These are phyloP conservation scores for Colletotrichum tanaceti DNA, from an alignment of 2,329 filamentous ascomycete genomes.

Conservation along the genomic window DNA sequence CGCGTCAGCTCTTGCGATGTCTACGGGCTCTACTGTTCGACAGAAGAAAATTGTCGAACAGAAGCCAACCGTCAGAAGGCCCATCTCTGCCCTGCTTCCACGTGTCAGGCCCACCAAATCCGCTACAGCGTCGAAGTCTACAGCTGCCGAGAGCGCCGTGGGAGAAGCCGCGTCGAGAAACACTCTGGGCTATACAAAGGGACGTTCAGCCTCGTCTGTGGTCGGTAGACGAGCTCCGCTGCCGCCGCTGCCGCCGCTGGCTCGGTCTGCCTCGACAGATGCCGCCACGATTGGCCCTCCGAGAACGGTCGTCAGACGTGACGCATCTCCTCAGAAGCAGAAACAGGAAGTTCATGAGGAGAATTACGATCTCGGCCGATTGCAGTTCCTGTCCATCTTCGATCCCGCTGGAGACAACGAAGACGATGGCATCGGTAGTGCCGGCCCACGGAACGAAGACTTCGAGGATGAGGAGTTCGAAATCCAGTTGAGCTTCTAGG, in stretches of 20 bases:
- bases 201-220: constrained; percentile 67
- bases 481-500: constrained; percentile 55
- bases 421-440: constrained; percentile 51
- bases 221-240: constrained; percentile 46
- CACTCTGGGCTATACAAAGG: constrained; percentile 87
- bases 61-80: constrained; percentile 43
- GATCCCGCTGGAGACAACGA: constrained; percentile 62
- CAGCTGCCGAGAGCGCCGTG: constrained; percentile 67
- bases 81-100: constrained; percentile 48
- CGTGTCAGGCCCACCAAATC: constrained; percentile 51
- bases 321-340: constrained; percentile 40
- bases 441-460: constrained; percentile 47
- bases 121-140: constrained; percentile 57
- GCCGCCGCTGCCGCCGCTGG: constrained; percentile 38
- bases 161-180: constrained; percentile 78
- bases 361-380: constrained; percentile 53
- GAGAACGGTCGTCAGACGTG: constrained; percentile 25
- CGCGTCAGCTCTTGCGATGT: constrained; percentile 63
- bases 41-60: constrained; percentile 40
- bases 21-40: constrained; percentile 43
- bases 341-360: constrained; percentile 41
- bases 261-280: constrained; percentile 26
- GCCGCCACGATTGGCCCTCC: background rate
- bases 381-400: constrained; percentile 70
- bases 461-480: constrained; percentile 68